Base-by-base conservation (phyloP, 169 alveolate genomes). In the Cryptosporidium viatorum region DNA sequence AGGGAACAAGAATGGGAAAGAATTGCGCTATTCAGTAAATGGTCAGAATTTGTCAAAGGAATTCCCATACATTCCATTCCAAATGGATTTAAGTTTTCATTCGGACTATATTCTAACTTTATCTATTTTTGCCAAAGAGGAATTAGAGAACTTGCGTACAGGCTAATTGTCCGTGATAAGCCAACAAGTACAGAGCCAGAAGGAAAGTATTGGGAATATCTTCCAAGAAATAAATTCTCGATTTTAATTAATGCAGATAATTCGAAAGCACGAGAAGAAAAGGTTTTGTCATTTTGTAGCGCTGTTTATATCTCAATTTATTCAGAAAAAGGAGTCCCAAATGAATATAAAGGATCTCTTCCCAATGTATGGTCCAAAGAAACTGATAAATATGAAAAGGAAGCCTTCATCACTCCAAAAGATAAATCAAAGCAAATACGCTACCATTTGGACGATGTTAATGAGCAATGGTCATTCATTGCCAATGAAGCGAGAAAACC, bases 1-100 rank as follows among this genome's bases (percentile, higher is more conserved):
- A 41, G 86, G 26, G 86, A 73, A 14, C 86, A 73, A 12, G 86
- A 73, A 58, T 73, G 86, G 86, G 86, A 73, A n/a, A 52, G 86
- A 73, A 73, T 73, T 73, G 86, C 86, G 9, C 8, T 59, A 29
- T 73, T 73, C 37, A 73, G 86, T 58, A 73, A 73, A 58, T 73
- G 86, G 86, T 73, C 86, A 35, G 86, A 73, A 10, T 73, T 31
- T 73, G 86, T 73, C 5, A 73, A 73, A 55, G 71, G 71, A 35
- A 55, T 73, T 37, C 86, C 86, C 4, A 39, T 59, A 16, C 48
- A 73, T 23, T 73, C 41, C 35, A 73, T 73, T 33, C 86, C 86
- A 14, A 41, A 73, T 18, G 86, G 86, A 12, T 73, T 52, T 37
- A 73, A 59, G 58, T 73, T 73, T 73, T 73, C 86, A 51, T 73